Evolutionary conservation across 495 filamentous ascomycete species (phyloP), one percentile per base, ranked within the genome.

Genomic region (Tuber borchii): DNA sequence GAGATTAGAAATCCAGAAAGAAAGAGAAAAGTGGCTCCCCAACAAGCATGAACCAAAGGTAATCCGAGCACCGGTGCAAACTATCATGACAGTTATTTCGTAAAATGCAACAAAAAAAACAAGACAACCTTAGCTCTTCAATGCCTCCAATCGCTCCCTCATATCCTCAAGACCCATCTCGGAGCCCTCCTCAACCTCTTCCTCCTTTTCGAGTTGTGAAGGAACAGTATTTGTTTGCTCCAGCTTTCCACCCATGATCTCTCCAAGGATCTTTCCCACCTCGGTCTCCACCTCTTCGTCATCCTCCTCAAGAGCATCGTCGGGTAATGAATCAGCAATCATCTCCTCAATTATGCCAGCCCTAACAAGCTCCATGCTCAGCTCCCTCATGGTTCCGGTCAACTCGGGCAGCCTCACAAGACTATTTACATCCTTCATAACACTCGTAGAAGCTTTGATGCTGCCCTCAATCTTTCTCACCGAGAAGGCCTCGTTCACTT

Each of bases 311-410:
- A 90, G 86, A 61, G 89, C 88, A 39, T 84, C 84, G 80, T 91
- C 89, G n/a, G 93, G 93, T 78, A 97, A 84, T 61, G 87, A 89
- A 83, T 98, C 95, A 65, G 89, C 91, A 19, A 97, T 90, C 91
- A 97, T 97, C 86, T 99, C 95, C 85, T 99, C 95, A 75, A 99
- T 97, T 77, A 99, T 94, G 5, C 96, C 95, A 2, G 95, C 94
- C 84, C 91, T 94, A 76, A 97, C 90, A 81, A 98, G 84, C 86
- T 99, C 95, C 71, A 90, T 87, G 74, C 90, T 92, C 40, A 99
- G 86, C 84, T 97, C 94, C 70, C 88, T 87, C 95, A 98, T 98
- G 17, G 95, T 97, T 69, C 89, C 90, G 34, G 90, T 93, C 46
- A 99, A 86, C 86, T 97, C 91, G 22, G 95, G 95, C 76, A 99